phyloP scores from a whole-genome alignment of 768 basidiomycete species.

The Wakefieldia striispora region DNA sequence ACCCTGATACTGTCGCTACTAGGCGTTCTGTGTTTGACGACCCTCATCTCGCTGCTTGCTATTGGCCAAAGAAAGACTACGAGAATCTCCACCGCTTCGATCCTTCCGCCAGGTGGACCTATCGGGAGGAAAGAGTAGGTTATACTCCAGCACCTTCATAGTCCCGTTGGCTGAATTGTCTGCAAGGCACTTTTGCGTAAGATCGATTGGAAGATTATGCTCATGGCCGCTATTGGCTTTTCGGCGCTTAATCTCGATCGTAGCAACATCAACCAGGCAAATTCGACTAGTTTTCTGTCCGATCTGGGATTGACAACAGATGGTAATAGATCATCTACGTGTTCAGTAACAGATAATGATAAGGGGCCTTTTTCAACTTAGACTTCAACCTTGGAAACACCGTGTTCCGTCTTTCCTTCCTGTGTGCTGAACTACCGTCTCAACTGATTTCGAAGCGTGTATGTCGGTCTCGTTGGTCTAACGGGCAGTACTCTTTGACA shows the following conservation, averaged over 20 bases:
- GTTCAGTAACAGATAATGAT: not conserved
- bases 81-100: slow-evolving; percentile 61
- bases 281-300: slow-evolving; percentile 54
- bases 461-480: slow-evolving; percentile 6
- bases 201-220: slow-evolving; percentile 61
- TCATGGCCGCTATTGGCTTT: slow-evolving; percentile 55
- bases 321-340: slow-evolving; percentile 23
- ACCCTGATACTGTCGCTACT: slow-evolving; percentile 44
- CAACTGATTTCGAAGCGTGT: slow-evolving; percentile 61
- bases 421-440: slow-evolving; percentile 59
- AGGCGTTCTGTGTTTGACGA: slow-evolving; percentile 53
- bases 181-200: slow-evolving; percentile 47
- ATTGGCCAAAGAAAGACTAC: slow-evolving; percentile 48
- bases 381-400: slow-evolving; percentile 59
- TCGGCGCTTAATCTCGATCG: slow-evolving; percentile 56
- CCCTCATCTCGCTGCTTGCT: slow-evolving; percentile 39
- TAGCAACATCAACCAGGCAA: slow-evolving; percentile 54
- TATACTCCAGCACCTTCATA: not conserved
- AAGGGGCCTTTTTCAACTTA: slow-evolving; percentile 10
- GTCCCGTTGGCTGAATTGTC: not conserved
- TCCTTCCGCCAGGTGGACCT: slow-evolving; percentile 57
- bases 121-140: slow-evolving; percentile 49
- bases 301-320: slow-evolving; percentile 55
- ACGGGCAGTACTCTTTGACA: not conserved
- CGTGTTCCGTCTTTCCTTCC: slow-evolving; percentile 49